Conservation (phyloP, 495 filamentous ascomycete genomes). For the Neurospora sp. region DNA sequence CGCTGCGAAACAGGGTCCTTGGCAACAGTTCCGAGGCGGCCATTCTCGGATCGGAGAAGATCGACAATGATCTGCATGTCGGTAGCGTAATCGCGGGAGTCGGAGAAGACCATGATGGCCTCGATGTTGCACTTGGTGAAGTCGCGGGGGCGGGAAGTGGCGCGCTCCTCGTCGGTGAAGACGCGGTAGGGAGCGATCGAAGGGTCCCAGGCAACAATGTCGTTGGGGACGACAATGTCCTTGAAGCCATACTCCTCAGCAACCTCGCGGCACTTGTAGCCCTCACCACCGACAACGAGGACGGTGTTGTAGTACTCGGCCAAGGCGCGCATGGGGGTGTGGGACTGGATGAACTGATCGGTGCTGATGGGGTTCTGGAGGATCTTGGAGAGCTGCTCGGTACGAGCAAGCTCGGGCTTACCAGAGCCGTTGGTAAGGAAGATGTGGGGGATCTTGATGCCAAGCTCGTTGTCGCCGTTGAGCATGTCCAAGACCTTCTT, state of each 20-base stretch:
- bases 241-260: conserved; percentile 57
- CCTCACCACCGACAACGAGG: conserved; percentile 56
- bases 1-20: conserved; percentile 53
- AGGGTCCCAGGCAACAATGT: conserved; percentile 53
- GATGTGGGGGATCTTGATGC: conserved; percentile 62
- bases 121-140: conserved; percentile 65
- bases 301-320: conserved; percentile 57
- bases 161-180: conserved; percentile 49
- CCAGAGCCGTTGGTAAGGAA: conserved; percentile 61
- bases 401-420: conserved; percentile 49
- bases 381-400: conserved; percentile 49
- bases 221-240: conserved; percentile 56
- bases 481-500: conserved; percentile 50
- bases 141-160: conserved; percentile 49
- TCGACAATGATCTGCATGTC: conserved; percentile 83
- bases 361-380: conserved; percentile 46
- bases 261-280: conserved; percentile 56
- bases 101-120: conserved; percentile 73
- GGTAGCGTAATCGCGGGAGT: conserved; percentile 74
- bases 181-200: conserved; percentile 55
- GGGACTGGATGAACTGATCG: conserved; percentile 59
- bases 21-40: conserved; percentile 54
- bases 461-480: conserved; percentile 58
- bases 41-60: conserved; percentile 64
- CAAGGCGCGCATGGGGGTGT: conserved; percentile 59